Percentiles rank a stretch among this genome's conserved stretches.
phyloP scores from a whole-genome alignment of 1,284 basidiomycete species.

The Exobasidium rhododendri region DNA sequence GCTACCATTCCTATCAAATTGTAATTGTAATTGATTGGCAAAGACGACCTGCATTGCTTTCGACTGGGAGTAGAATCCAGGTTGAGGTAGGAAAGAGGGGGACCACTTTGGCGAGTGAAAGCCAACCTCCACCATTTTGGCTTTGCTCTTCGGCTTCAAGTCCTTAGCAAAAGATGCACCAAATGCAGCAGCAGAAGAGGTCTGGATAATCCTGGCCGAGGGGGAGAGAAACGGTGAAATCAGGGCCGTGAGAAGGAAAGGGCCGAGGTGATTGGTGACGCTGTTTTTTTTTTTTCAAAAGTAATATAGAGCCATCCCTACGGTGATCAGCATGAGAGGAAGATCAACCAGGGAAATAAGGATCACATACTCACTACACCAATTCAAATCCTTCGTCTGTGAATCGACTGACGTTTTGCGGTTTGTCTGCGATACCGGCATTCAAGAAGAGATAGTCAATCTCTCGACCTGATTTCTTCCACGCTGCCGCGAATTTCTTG shows the following conservation, averaged over 20 bases:
- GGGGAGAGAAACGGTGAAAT: neutral
- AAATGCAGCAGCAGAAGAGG: constrained; percentile 1
- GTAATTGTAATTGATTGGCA: neutral
- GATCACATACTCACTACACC: neutral
- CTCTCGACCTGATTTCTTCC: neutral
- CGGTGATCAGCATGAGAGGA: no score
- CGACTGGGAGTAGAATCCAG: constrained; percentile 1
- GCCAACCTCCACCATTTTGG: neutral
- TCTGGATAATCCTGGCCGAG: constrained; percentile 4
- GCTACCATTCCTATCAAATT: neutral
- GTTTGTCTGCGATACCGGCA: constrained; percentile 7
- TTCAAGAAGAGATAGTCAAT: constrained; percentile 12
- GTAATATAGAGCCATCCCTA: no score
- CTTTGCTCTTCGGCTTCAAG: neutral
- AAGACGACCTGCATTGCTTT: constrained; percentile 10
- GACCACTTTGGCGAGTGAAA: neutral
- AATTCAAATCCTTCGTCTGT: constrained; percentile 1
- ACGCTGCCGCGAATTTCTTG: neutral
- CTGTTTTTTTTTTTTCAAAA: no score
- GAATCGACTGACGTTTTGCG: neutral
- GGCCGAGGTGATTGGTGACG: constrained; percentile 5
- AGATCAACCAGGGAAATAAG: neutral
- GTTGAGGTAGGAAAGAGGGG: neutral
- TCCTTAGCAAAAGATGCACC: neutral
- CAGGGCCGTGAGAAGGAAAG: neutral